These are phyloP conservation scores for Phallus indusiatus DNA, from an alignment of 768 basidiomycete genomes.

Conservation along the genomic window DNA sequence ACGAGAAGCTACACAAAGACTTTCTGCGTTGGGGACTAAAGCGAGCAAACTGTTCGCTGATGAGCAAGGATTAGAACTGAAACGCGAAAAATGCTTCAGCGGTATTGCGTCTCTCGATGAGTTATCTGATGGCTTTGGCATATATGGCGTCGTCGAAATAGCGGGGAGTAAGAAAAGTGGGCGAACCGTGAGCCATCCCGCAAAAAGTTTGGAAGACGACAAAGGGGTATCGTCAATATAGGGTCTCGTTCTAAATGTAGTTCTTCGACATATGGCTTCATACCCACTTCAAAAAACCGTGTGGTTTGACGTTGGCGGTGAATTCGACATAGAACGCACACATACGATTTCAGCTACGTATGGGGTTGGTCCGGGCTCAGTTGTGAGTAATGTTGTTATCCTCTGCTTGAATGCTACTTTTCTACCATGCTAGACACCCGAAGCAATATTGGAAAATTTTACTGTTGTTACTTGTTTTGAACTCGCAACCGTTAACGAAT, in stretches of 20 bases:
- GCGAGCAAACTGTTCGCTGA: constrained; percentile 22
- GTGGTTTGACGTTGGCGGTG: constrained; percentile 70
- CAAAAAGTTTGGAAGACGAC: neutral
- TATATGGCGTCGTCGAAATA: constrained; percentile 51
- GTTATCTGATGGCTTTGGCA: constrained; percentile 40
- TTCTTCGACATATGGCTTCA: constrained; percentile 40
- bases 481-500: constrained; percentile 40
- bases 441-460: constrained; percentile 41
- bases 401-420: neutral
- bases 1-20: constrained; percentile 28
- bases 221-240: constrained; percentile 19
- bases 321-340: constrained; percentile 42
- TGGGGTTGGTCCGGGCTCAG: neutral
- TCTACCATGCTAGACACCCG: constrained; percentile 15
- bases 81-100: constrained; percentile 19
- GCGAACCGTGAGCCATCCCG: constrained; percentile 47
- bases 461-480: constrained; percentile 52
- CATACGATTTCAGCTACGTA: constrained; percentile 25
- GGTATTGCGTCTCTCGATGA: constrained; percentile 44
- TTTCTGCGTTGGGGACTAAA: constrained; percentile 33
- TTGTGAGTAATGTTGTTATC: neutral
- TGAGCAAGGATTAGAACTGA: constrained; percentile 16
- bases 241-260: constrained; percentile 52
- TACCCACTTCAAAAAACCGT: constrained; percentile 31
- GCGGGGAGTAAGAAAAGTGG: constrained; percentile 58